These are phyloP conservation scores for Echinosophora koreensis DNA, from an alignment of 306 rosid genomes.

Conservation along the genomic window DNA sequence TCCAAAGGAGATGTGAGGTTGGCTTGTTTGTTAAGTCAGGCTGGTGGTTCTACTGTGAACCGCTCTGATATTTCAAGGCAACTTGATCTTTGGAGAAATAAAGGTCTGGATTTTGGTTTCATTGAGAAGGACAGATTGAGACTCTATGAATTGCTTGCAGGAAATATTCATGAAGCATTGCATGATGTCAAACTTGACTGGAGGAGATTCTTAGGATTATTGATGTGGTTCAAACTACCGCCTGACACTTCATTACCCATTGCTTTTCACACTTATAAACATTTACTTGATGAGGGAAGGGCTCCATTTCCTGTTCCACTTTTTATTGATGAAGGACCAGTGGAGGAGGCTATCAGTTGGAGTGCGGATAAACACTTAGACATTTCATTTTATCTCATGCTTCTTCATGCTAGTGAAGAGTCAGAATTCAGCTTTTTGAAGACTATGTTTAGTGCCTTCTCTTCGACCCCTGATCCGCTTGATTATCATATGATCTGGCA, in stretches of 20 bases:
- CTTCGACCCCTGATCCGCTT: conserved; percentile 93
- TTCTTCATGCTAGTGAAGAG: conserved; percentile 82
- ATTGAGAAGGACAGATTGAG: conserved; percentile 85
- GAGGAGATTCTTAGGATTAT: conserved; percentile 92
- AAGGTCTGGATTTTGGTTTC: conserved; percentile 89
- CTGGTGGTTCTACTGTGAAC: conserved; percentile 87
- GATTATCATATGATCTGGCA: conserved; percentile 99
- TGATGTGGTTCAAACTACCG: conserved; percentile 89
- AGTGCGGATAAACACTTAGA: conserved; percentile 65
- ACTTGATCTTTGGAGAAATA: conserved; percentile 84
- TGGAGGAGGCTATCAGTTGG: conserved; percentile 57
- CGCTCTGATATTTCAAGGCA: conserved; percentile 81
- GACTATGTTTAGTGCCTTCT: conserved; percentile 89
- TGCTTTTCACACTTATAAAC: conserved; percentile 75
- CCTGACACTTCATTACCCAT: conserved; percentile 75
- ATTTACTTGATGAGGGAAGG: conserved; percentile 73
- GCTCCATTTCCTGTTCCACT: conserved; percentile 94
- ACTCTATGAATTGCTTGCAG: conserved; percentile 87
- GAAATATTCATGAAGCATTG: conserved; percentile 74
- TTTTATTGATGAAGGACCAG: conserved; percentile 77
- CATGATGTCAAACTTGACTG: conserved; percentile 76
- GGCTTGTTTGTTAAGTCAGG: conserved; percentile 91
- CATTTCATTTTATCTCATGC: conserved; percentile 93
- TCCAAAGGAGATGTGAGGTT: conserved; percentile 92
- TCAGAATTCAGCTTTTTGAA: conserved; percentile 64